A percentile compares a stretch with the other conserved stretches of the same genome.
Conservation (phyloP, 202 grass and related monocot species). For the Saccharum hybrid region DNA sequence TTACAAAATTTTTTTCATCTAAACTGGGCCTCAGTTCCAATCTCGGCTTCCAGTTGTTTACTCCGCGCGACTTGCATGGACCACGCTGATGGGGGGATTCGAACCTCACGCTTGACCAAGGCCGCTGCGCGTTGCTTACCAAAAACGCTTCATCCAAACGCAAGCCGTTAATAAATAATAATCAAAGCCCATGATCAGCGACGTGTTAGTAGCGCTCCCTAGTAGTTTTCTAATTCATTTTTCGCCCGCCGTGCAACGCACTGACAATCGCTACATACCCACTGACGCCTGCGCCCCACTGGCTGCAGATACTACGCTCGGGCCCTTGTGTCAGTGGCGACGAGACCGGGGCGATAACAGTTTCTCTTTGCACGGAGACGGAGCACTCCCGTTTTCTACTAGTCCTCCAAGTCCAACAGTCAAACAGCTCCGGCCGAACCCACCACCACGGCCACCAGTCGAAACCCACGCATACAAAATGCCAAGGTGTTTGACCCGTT, state of each 20-base stretch:
- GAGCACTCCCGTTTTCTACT: too few species aligned
- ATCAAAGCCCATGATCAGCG: background rate
- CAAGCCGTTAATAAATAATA: background rate
- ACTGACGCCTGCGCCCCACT: background rate
- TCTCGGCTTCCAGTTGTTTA: background rate
- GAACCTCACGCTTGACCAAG: background rate
- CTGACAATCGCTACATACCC: background rate
- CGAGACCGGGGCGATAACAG: too few species aligned
- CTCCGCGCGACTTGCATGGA: conserved; percentile 24
- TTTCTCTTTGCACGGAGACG: too few species aligned
- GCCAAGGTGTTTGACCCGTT: background rate
- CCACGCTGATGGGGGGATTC: too few species aligned
- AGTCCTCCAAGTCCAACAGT: too few species aligned
- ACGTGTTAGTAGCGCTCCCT: background rate
- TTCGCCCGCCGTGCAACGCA: background rate
- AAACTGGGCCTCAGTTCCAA: too few species aligned
- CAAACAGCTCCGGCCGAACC: too few species aligned
- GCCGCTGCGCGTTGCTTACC: background rate
- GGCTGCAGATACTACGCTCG: background rate
- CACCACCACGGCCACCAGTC: background rate
- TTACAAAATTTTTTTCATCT: too few species aligned
- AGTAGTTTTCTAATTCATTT: background rate
- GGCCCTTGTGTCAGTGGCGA: background rate
- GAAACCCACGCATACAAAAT: background rate
- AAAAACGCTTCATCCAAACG: background rate